A percentile compares a stretch with the other conserved stretches of the same genome.
Conservation (phyloP, 495 filamentous ascomycete species). For the Amphirosellinia nigrospora region DNA sequence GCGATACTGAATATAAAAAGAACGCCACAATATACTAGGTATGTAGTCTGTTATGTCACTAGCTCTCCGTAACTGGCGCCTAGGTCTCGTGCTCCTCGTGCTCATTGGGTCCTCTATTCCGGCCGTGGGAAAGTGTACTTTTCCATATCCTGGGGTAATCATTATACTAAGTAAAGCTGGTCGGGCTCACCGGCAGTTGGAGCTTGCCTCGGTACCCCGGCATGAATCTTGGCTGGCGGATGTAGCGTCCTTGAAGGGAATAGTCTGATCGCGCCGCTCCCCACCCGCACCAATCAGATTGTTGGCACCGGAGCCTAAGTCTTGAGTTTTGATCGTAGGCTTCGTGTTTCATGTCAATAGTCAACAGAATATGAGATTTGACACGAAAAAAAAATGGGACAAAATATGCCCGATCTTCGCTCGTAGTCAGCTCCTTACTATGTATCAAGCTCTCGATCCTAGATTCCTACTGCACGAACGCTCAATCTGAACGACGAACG, state of each 20-base stretch:
- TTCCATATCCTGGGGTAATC: neutral
- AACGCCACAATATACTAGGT: neutral
- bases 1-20: neutral
- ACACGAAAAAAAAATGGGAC: neutral
- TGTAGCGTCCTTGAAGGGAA: neutral
- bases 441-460: neutral
- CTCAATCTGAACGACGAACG: no score
- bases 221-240: neutral
- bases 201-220: neutral
- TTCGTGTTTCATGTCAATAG: neutral
- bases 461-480: no score
- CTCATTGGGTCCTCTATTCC: neutral
- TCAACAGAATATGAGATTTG: neutral
- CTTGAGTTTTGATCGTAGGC: neutral
- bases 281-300: neutral
- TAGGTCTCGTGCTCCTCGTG: neutral
- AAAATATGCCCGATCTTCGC: neutral
- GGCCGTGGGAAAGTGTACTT: neutral
- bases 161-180: neutral
- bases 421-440: neutral
- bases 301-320: neutral
- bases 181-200: neutral
- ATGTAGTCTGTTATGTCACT: neutral
- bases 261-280: neutral
- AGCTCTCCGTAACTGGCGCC: neutral